Base-by-base conservation (phyloP, 345 rosid species). In the Euphorbia lathyris region DNA sequence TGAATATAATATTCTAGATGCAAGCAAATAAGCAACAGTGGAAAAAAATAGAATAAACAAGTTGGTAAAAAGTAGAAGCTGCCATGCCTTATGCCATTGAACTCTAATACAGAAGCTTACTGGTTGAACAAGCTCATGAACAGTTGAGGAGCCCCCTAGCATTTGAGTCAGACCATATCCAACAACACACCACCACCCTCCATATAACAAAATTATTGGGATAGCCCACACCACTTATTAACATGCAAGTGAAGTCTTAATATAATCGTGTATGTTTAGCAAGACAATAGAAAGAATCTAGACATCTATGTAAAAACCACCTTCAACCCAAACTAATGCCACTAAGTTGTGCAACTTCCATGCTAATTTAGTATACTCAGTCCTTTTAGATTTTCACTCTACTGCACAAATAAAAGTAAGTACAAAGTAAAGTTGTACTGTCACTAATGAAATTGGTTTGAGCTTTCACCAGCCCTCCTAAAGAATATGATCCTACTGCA, bases 1-100 rank as follows among this genome's bases (percentile, higher is more conserved):
- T 26, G 66, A 63, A 62, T 38, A 17, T 5, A 48, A 58, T 32
- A 16, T 47, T 58, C 56, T 3, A 25, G 66, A 70, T 48, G 71
- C 22, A 59, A 56, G 65, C 29, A 8, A 51, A 34, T n/a, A 11
- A 57, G 56, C 36, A 56, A 56, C 7, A 9, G 1, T 19, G 7
- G 23, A 57, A 26, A 17, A 55, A 26, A 48, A 36, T 12, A 55
- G 29, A 12, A 55, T 9, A 55, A 9, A 25, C 10, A 22, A 23
- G 58, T 34, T 34, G 38, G 7, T 34, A 55, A n/a, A 23, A 19
- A 53, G 13, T 6, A 53, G 58, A 53, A 55, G 58, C n/a, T 19
- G 19, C 32, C 51, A 63, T 14, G 26, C 19, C 13, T 51, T 42
- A 27, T 22, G 0, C 53, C 55, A 64, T 25, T 64, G 25, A 61